Evolutionary conservation across 1,284 basidiomycete species (phyloP), one percentile per base, ranked within the genome.

Genomic region (Chiua sp.): DNA sequence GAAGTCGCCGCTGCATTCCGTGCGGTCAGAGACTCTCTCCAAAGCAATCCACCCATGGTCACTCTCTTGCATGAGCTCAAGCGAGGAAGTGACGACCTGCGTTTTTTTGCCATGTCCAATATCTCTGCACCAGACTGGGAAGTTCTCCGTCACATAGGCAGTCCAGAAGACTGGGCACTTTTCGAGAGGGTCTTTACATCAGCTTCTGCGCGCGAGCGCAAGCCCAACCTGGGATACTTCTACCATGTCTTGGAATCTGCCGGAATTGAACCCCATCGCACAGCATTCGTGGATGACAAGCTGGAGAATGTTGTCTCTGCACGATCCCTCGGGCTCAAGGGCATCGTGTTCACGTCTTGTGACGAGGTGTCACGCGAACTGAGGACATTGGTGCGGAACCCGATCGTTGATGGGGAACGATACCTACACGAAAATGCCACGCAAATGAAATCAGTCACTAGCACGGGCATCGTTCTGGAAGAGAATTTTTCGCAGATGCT

Each of bases 151-250:
- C 52, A 46, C 48, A 68, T 58, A 28, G 64, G 46, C 15, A 28
- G 35, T 2, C 47, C 59, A 1, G 53, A 63, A 52, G 64, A 69
- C 20, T 71, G 69, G 66, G 62, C 62, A 1, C 67, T 71, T 26
- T 71, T 71, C 52, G 69, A 68, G 16, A 28, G 11, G 16, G 26
- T 71, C 37, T 71, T 68, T 52, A 68, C 65, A 12, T 71, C 69
- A 28, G 67, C 67, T 6, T 57, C 16, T 0, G 67, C 53, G 1
- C 57, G 26, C 7, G 69, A 71, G 46, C 67, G 67, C 39, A 68
- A 71, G 28, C 69, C 69, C 0, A 68, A 69, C 32, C 59, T 68
- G 7, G 65, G 67, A n/a, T 71, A 48, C 46, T 71, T 69, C 11
- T 57, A 51, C 7, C 62, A 68, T 1, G 65, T 68, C 8, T 52